phyloP scores from a whole-genome alignment of 768 basidiomycete genomes.

The Podaxis sp. region DNA sequence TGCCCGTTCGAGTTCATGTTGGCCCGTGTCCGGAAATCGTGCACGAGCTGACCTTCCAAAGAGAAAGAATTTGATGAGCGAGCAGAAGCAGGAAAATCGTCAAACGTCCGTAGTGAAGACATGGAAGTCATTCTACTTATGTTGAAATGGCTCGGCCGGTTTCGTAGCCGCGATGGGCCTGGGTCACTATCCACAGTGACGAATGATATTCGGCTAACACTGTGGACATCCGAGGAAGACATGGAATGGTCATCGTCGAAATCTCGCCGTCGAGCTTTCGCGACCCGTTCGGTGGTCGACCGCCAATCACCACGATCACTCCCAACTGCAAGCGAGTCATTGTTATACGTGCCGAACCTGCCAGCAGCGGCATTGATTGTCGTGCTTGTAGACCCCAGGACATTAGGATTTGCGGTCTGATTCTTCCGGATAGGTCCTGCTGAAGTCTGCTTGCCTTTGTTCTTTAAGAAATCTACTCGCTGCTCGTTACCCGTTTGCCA shows the following conservation, averaged over 20 bases:
- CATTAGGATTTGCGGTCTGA: constrained; percentile 32
- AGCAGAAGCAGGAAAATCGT: constrained; percentile 70
- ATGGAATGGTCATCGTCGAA: constrained; percentile 91
- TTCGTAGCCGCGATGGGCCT: constrained; percentile 66
- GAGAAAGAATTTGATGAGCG: constrained; percentile 82
- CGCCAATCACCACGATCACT: constrained; percentile 46
- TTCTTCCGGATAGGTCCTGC: constrained; percentile 63
- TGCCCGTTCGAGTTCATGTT: constrained; percentile 67
- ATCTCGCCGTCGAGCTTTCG: constrained; percentile 79
- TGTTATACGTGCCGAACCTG: constrained; percentile 37
- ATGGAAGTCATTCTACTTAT: constrained; percentile 76
- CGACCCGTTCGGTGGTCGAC: constrained; percentile 52
- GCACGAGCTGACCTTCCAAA: constrained; percentile 68
- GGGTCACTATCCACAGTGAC: constrained; percentile 86
- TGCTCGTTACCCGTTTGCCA: constrained; percentile 55
- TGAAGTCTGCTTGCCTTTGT: constrained; percentile 52
- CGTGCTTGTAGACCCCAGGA: constrained; percentile 29
- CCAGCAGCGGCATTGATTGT: constrained; percentile 64
- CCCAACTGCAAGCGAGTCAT: constrained; percentile 26
- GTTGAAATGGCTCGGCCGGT: constrained; percentile 58
- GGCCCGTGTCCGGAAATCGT: constrained; percentile 72
- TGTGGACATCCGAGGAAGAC: constrained; percentile 85
- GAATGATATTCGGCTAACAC: constrained; percentile 72
- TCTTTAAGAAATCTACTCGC: constrained; percentile 39
- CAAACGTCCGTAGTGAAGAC: constrained; percentile 72